These are phyloP conservation scores for Talaromyces ruber DNA, from an alignment of 495 filamentous ascomycete genomes.

Conservation along the genomic window DNA sequence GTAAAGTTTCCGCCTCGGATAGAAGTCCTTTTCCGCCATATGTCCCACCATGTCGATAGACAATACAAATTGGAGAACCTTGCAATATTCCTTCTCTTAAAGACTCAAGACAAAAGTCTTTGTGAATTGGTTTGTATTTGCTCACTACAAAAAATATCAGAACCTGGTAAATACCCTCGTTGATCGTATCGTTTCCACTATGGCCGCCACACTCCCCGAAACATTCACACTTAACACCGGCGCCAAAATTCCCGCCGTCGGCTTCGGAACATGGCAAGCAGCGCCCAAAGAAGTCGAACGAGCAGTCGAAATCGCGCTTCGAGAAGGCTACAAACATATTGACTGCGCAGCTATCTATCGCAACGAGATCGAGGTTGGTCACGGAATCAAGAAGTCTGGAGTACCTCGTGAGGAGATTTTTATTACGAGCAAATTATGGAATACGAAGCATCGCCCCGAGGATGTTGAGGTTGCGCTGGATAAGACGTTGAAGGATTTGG, in stretches of 20 bases:
- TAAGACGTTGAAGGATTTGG: slow-evolving; percentile 58
- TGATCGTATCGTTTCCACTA: too few species aligned
- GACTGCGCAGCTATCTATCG: slow-evolving; percentile 72
- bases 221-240: background rate
- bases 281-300: slow-evolving; percentile 30
- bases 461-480: slow-evolving; percentile 51
- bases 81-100: too few species aligned
- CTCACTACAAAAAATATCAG: too few species aligned
- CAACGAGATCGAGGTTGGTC: slow-evolving; percentile 63
- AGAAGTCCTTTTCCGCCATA: too few species aligned
- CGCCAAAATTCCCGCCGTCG: slow-evolving; percentile 11
- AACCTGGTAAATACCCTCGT: too few species aligned
- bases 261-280: slow-evolving; percentile 61
- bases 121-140: too few species aligned
- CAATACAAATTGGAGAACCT: too few species aligned
- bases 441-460: slow-evolving; percentile 37
- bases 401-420: slow-evolving; percentile 58
- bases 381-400: slow-evolving; percentile 48
- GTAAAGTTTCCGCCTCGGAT: too few species aligned
- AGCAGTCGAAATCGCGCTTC: slow-evolving; percentile 50
- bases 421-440: slow-evolving; percentile 31
- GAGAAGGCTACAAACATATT: slow-evolving; percentile 57
- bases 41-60: too few species aligned
- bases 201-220: background rate
- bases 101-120: too few species aligned